Conservation (phyloP, 331 rosid genomes). For the Pyracantha coccinea region DNA sequence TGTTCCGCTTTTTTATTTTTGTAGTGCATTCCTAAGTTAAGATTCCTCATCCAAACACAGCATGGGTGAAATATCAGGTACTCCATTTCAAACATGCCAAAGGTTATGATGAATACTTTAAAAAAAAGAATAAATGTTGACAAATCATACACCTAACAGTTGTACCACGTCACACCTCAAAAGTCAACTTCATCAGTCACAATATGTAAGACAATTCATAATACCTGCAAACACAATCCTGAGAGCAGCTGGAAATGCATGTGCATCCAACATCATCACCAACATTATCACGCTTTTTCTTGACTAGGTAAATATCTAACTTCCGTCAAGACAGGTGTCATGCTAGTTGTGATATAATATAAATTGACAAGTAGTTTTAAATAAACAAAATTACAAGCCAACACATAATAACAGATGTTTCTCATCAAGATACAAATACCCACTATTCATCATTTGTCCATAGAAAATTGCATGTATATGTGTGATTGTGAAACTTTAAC, state of each 20-base stretch:
- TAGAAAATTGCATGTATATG: not conserved
- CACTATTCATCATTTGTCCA: not conserved
- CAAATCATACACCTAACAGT: not conserved
- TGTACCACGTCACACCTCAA: not conserved
- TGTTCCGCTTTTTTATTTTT: too few species aligned
- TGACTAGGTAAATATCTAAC: constrained; percentile 70
- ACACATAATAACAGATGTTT: not conserved
- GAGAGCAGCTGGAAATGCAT: constrained; percentile 54
- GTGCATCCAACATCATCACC: constrained; percentile 81
- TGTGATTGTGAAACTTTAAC: not conserved
- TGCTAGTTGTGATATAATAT: constrained; percentile 2
- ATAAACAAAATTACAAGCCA: not conserved
- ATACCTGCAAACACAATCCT: constrained; percentile 92
- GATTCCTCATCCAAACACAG: too few species aligned
- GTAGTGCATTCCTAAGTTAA: too few species aligned
- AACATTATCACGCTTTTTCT: constrained; percentile 71
- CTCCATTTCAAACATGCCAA: not conserved
- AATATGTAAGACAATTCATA: constrained; percentile 3
- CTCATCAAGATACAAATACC: not conserved
- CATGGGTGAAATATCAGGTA: not conserved
- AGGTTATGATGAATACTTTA: not conserved
- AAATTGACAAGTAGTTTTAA: not conserved
- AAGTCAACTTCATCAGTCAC: not conserved
- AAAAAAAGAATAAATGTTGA: not conserved
- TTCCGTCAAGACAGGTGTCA: constrained; percentile 38